Evolutionary conservation across 257 asterid genomes (phyloP).

Genomic region (Lycium barbarum): DNA sequence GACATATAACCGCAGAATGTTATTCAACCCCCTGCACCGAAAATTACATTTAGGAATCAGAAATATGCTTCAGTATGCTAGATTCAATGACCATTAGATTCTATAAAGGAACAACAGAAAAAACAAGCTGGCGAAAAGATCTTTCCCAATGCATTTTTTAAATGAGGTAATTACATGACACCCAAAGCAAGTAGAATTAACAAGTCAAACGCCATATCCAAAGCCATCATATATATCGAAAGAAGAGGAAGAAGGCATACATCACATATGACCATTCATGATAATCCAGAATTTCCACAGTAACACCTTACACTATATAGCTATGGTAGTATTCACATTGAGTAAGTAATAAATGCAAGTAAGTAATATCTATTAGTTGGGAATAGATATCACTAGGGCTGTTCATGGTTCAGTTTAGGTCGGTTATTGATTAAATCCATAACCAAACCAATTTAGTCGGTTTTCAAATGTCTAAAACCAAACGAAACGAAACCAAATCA

Average conservation of each 20-base stretch:
- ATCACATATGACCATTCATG: not conserved
- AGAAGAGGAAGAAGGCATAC: not conserved
- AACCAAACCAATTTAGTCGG: no score
- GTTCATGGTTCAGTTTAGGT: no score
- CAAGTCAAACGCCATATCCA: not conserved
- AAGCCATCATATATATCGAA: constrained; percentile 15
- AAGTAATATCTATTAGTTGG: no score
- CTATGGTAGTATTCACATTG: not conserved
- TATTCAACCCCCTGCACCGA: constrained; percentile 84
- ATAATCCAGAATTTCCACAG: not conserved
- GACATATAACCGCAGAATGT: constrained; percentile 82
- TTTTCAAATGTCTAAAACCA: no score
- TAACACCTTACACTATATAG: not conserved
- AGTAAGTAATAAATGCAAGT: not conserved
- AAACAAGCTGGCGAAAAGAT: not conserved
- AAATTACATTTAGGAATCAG: constrained; percentile 21
- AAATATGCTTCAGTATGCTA: constrained; percentile 12
- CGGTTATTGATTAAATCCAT: no score
- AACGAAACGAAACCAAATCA: no score
- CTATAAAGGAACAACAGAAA: not conserved
- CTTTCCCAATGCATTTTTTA: not conserved
- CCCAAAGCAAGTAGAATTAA: not conserved
- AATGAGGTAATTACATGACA: not conserved
- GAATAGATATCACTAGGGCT: no score
- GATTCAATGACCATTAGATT: not conserved